Evolutionary conservation across 257 asterid species (phyloP), one percentile per base, ranked within the genome.

Genomic region (Rauvolfia tetraphylla): DNA sequence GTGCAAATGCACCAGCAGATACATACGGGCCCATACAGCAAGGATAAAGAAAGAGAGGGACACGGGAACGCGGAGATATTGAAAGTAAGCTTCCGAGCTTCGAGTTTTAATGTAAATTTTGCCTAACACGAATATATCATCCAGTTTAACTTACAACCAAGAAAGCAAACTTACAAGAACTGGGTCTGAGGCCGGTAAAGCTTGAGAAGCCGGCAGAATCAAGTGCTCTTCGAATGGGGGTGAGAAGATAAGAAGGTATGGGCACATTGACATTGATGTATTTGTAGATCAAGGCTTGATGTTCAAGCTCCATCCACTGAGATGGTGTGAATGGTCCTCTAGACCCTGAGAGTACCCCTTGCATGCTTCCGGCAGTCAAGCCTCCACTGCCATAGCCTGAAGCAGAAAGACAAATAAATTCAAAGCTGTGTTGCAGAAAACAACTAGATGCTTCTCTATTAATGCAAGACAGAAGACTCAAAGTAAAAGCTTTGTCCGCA

Each of bases 381-480:
- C 83, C 87, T 85, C 85, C 83, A 53, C 62, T 80, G 10, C 80
- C 84, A 79, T 85, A 80, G 70, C 91, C 96, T 88, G 86, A 71
- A 77, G 48, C 77, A 76, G 63, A 79, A 57, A 71, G 23, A 11
- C 54, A 59, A 39, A 22, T 1, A 66, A 48, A 48, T 34, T 68
- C 67, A 20, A 42, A 44, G 13, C 4, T 17, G 63, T 20, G 74
- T 36, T n/a, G 4, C 38, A 44, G n/a, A 15, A 31, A 54, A 33
- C 22, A 70, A 71, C 7, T 42, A 22, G 22, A 71, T 38, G 48
- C 63, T 48, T 80, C 74, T 76, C 42, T 20, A 7, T 33, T 10
- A n/a, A n/a, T n/a, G n/a, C n/a, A n/a, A n/a, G n/a, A n/a, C n/a
- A n/a, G n/a, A 65, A 53, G 41, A 56, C 75, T 56, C 2, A 83